Evolutionary conservation across 768 basidiomycete species (phyloP), one percentile per base, ranked within the genome.

Genomic region (Pulveroboletus sp.): DNA sequence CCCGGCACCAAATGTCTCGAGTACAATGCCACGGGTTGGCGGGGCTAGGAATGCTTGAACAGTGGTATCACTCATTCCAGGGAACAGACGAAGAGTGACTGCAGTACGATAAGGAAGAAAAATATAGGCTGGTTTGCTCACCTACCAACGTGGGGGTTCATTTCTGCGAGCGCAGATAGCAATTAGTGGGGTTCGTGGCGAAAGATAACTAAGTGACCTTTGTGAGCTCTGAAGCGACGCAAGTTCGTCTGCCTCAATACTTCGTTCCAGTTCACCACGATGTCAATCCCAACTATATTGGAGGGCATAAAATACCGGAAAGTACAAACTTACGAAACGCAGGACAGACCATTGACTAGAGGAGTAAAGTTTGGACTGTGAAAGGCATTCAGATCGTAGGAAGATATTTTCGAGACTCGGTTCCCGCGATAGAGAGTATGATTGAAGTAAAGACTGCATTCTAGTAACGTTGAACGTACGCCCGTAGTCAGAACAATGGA

Each of bases 1-100:
- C 0, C 94, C 94, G 1, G 92, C 84, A 7, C 94, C 94, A 65
- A 90, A 97, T 2, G 89, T 91, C 64, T 95, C 90, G 2, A 97
- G 73, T 9, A 97, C 85, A 3, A 93, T 85, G 4, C 93, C 93
- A 28, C 77, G 79, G 8, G 84, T 80, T 5, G 87, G 85, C 10
- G 86, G 82, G 42, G 73, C 75, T 14, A 92, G 77, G 63, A 93
- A 93, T 3, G 87, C 84, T 15, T 74, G 82, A 41, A 93, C 71
- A 3, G 88, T 89, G 9, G 79, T 72, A 0, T 80, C 76, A 12
- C 86, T 82, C 53, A 95, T 92, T 17, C 93, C 93, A 5, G 92
- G 92, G 58, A 93, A 95, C 3, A 95, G 73, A 21, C 92, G 86
- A 28, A 93, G 70, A 21, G 84, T 86, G 11, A 87, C 90, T 90